Percentiles rank a stretch among this genome's conserved stretches.
phyloP scores from a whole-genome alignment of 2,329 filamentous ascomycete species.

The Penicillium frequentans region DNA sequence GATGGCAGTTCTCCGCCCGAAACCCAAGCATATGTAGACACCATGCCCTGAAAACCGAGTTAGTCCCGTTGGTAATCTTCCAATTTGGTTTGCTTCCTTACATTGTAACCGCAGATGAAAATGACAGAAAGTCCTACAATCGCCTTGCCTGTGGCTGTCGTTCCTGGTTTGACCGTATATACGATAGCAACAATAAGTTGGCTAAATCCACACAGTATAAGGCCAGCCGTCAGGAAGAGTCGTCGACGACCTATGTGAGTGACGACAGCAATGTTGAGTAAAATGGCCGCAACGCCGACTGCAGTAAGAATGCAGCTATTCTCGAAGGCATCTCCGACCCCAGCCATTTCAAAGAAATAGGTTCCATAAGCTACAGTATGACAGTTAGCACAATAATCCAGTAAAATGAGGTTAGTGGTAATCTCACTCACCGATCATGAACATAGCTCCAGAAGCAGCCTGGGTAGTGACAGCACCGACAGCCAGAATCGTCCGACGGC shows the following conservation, averaged over 20 bases:
- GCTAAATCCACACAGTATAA: slow-evolving; percentile 54
- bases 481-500: slow-evolving; percentile 51
- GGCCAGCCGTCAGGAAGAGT: slow-evolving; percentile 53
- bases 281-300: slow-evolving; percentile 56
- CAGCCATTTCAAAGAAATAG: slow-evolving; percentile 62
- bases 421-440: slow-evolving; percentile 49
- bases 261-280: slow-evolving; percentile 55
- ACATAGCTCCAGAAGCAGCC: slow-evolving; percentile 58
- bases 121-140: slow-evolving; percentile 56
- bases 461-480: slow-evolving; percentile 52
- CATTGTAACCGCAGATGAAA: slow-evolving; percentile 57
- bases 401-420: not conserved
- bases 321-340: slow-evolving; percentile 56
- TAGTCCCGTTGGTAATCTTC: not conserved
- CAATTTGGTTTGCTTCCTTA: not conserved
- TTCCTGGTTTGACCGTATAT: slow-evolving; percentile 48
- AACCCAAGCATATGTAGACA: slow-evolving; percentile 59
- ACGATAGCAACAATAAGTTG: slow-evolving; percentile 57
- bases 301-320: slow-evolving; percentile 58
- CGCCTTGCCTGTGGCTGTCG: slow-evolving; percentile 30
- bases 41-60: slow-evolving; percentile 40
- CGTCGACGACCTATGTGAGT: slow-evolving; percentile 55
- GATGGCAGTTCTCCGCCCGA: slow-evolving; percentile 59
- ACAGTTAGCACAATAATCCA: not conserved
- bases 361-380: slow-evolving; percentile 51